Evolutionary conservation across 805 yeast genomes (phyloP), one percentile per base, ranked within the genome.

Genomic region (Metschnikowia colocasiae): DNA sequence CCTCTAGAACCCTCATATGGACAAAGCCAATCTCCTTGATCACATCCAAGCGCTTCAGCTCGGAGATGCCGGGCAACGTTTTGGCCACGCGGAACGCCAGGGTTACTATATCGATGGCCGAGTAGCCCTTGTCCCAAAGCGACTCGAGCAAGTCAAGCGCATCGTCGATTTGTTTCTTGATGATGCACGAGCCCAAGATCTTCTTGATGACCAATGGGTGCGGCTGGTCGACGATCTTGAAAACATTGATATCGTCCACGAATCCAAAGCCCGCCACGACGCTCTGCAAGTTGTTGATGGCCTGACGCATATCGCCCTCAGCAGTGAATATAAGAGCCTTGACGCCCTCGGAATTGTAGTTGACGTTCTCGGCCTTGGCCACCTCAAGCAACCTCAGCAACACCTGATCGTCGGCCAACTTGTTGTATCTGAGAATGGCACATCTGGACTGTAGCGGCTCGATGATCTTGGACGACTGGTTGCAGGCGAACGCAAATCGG

Each of bases 281-380:
- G 59, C 95, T 84, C 63, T 94, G 99, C 49, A 94, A 64, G 65
- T 94, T 94, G 62, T 94, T 94, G 40, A 94, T 79, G 0, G 98
- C 99, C 66, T 94, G 99, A 65, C 99, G 82, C 99, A 94, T 92
- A 63, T 94, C 99, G 50, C 99, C 99, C 62, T 94, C 99, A 0
- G 97, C 95, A 0, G 97, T 85, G 68, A 94, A 94, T 13, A 94
- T 82, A 49, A 94, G 75, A 0, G 99, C 98, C 55, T 89, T 89
- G 30, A 94, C 68, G 0, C 99, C 99, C 64, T 89, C 97, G 51
- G 89, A 87, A 15, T 91, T 81, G 65, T 80, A 87, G 59, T 88
- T 73, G 12, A 92, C 86, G 37, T 81, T 63, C 63, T 94, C 98
- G 2, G 66, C 59, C 54, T 83, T 75, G 39, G 83, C 77, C 19